Evolutionary conservation across 208 protist genomes (phyloP), one percentile per base, ranked within the genome.

Genomic region (Trypanosoma boissoni): DNA sequence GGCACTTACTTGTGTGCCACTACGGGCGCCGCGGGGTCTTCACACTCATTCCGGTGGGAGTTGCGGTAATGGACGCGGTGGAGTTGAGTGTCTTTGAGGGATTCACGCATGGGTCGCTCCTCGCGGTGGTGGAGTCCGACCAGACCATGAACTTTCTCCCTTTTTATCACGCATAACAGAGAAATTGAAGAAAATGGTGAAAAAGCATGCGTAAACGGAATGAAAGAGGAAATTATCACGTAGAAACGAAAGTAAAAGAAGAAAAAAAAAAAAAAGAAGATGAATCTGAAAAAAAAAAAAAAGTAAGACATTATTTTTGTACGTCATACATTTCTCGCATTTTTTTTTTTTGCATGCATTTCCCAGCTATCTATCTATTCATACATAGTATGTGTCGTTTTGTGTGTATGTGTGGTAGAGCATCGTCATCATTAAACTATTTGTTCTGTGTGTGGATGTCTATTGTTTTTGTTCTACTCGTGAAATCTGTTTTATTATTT

Each of bases 1-100:
- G 80, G 1, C 86, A 95, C 58, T 45, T 92, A 20, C 27, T 95
- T 1, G 76, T 92, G 24, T 88, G 79, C 65, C 75, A 75, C 62
- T 94, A 87, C 65, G 71, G 63, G 24, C 46, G 49, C 24, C 54
- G 69, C 18, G 71, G 70, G 8, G 53, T 48, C 10, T 36, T 85
- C 12, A 77, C 73, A n/a, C 31, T 92, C 27, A 72, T 89, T 32
- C 84, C 85, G 3, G 55, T 91, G 1, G 85, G 88, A 20, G 78
- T 88, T 14, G 82, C 76, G 2, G 66, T 82, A 37, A 62, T 84
- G 29, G 68, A 78, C 37, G 68, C 66, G 39, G 59, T 64, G 41
- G 52, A 66, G 4, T 45, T 94, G 64, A 58, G 62, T 3, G 64
- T 68, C 29, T 88, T 85, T 46, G 56, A 59, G 3, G 81, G 81